Percentiles rank a stretch among this genome's conserved stretches.
phyloP scores from a whole-genome alignment of 2,329 filamentous ascomycete genomes.

The Metarhizium humberi region DNA sequence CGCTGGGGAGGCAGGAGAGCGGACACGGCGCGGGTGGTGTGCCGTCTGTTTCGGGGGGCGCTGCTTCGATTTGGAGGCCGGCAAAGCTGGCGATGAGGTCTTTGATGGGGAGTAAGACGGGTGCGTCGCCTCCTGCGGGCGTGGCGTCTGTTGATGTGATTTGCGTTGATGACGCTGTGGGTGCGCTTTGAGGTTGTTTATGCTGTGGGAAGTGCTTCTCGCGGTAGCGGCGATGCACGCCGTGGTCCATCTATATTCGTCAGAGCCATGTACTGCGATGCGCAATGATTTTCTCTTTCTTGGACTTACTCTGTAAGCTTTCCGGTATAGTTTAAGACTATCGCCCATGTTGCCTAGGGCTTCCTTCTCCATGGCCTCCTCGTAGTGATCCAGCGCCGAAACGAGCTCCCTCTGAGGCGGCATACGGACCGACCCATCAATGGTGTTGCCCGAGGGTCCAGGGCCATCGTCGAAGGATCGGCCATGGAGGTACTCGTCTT shows the following conservation, averaged over 20 bases:
- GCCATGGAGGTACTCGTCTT: constrained; percentile 6
- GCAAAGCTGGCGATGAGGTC: constrained; percentile 74
- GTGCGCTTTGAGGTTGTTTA: constrained; percentile 31
- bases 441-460: constrained; percentile 7
- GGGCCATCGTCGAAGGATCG: constrained; percentile 10
- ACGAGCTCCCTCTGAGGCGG: constrained; percentile 39
- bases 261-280: constrained; percentile 6
- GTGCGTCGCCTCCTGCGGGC: constrained; percentile 26
- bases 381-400: constrained; percentile 86
- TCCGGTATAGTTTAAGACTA: constrained; percentile 78
- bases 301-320: constrained; percentile 65
- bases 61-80: constrained; percentile 55
- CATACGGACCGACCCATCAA: constrained; percentile 8
- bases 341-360: constrained; percentile 77
- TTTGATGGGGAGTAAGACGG: constrained; percentile 43
- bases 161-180: constrained; percentile 10
- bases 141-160: neutral
- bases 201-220: constrained; percentile 74
- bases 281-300: neutral
- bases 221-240: constrained; percentile 78
- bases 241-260: constrained; percentile 59
- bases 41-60: constrained; percentile 60
- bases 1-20: constrained; percentile 67
- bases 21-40: constrained; percentile 70
- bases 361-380: constrained; percentile 84